Evolutionary conservation across 2,329 filamentous ascomycete species (phyloP), one percentile per base, ranked within the genome.

Genomic region (Fusarium albosuccineum): DNA sequence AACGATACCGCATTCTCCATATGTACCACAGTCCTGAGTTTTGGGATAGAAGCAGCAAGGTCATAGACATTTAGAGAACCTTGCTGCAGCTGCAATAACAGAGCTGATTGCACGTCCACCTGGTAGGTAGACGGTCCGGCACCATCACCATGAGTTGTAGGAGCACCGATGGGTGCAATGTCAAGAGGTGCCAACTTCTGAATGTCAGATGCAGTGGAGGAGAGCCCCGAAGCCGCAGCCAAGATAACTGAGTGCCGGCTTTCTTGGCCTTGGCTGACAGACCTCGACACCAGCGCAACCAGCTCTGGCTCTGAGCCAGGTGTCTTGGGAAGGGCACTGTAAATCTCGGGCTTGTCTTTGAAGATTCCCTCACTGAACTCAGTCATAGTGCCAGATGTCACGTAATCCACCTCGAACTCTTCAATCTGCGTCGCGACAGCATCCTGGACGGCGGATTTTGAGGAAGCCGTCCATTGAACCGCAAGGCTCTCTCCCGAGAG

Each of bases 61-160:
- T 92, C 88, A 74, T 89, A 92, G 3, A 88, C 86, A 27, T 81
- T 82, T 16, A 94, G 79, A 1, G 75, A 78, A 10, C 83, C 85
- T 22, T 82, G 79, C 13, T 80, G 75, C 2, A 92, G 81, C 71
- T 90, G 85, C 61, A 92, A 83, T 4, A 94, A 78, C 39, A 85
- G 83, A 11, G 91, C 91, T 3, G 87, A 86, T 17, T 86, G 85
- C 26, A 88, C 79, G 66, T 94, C 88, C 2, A 93, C 78, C 30
- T 85, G 83, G 70, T 87, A 90, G 9, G 68, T 72, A 5, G 75
- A 66, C 16, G 66, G 29, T 16, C 61, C 46, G 11, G 66, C 58
- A 14, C 59, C 53, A 5, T 50, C 58, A 14, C 59, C 53, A 5
- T 50, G 40, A 34, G 58, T 66, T 13, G 70, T 64, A 5, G 74